Percentiles rank a stretch among this genome's conserved stretches.
Conservation (phyloP, 139 green algal genomes). For the Eudorina sp. region DNA sequence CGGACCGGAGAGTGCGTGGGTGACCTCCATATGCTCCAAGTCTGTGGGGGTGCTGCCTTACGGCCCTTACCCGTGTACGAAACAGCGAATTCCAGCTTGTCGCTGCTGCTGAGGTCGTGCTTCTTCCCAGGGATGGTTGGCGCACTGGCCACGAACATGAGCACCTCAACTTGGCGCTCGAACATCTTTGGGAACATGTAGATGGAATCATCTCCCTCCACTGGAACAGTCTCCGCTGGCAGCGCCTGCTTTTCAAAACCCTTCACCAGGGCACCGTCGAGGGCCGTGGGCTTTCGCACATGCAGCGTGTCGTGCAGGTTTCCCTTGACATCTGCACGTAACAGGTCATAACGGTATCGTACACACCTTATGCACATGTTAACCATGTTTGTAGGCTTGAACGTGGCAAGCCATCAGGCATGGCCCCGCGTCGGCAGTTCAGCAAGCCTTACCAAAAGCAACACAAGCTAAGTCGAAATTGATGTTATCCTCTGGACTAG, state of each 20-base stretch:
- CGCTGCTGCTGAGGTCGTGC: slow-evolving; percentile 48
- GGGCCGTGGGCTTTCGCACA: slow-evolving; percentile 54
- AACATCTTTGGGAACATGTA: slow-evolving; percentile 61
- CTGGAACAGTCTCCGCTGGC: slow-evolving; percentile 45
- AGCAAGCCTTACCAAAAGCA: slow-evolving; percentile 46
- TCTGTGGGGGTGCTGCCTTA: too few species aligned
- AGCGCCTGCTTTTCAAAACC: slow-evolving; percentile 45
- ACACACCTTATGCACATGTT: too few species aligned
- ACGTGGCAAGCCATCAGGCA: too few species aligned
- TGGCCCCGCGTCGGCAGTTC: too few species aligned
- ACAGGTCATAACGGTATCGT: too few species aligned
- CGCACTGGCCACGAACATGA: slow-evolving; percentile 54
- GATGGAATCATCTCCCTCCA: slow-evolving; percentile 59
- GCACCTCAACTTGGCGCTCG: slow-evolving; percentile 47
- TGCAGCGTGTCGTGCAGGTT: slow-evolving; percentile 48
- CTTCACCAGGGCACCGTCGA: slow-evolving; percentile 54
- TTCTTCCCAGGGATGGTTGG: slow-evolving; percentile 50
- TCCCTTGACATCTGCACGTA: slow-evolving; percentile 30
- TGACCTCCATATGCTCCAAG: too few species aligned
- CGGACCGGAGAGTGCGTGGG: too few species aligned
- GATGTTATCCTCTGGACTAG: slow-evolving; percentile 8
- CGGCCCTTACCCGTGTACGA: slow-evolving; percentile 47
- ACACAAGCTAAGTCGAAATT: slow-evolving; percentile 47
- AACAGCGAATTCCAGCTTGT: slow-evolving; percentile 53
- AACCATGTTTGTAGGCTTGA: too few species aligned